Base-by-base conservation (phyloP, 345 rosid genomes). In the Sonneratia alba region DNA sequence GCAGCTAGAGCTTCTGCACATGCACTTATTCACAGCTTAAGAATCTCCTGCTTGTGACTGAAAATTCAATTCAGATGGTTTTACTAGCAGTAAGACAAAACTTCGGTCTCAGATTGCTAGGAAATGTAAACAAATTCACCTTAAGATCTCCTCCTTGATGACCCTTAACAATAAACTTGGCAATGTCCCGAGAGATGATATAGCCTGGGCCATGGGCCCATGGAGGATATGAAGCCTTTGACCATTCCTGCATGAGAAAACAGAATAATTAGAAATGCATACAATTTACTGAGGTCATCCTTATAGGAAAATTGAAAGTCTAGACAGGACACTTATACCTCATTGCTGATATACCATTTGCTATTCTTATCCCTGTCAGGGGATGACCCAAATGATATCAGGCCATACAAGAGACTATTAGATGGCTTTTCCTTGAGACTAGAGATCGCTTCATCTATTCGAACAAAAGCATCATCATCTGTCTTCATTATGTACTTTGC, bases 141-240 rank as follows among this genome's bases (percentile, higher is more conserved):
- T 70, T 74, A 59, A 93, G 96, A 76, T 86, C 85, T 79, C 89
- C 78, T 79, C 82, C 80, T 42, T 75, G 87, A 72, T 94, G 95
- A 56, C 89, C 87, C 75, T 24, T 83, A 71, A 87, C 93, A 14
- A 88, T 85, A 80, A 88, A 91, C 57, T 88, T 88, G 6, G 95
- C 97, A 24, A 94, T 81, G 79, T 94, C 92, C 7, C 78, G 83
- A 65, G 98, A 85, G 67, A 91, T 73, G 40, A 91, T 75, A 81
- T 94, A 91, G 61, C 98, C 96, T 7, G 97, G 98, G 48, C 97
- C 97, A 69, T 88, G 96, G n/a, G 98, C 97, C 98, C 97, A 91
- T 66, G 97, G 98, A n/a, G 98, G 98, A 70, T 86, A 93, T 4
- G 80, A 62, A 70, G 80, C 78, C 43, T 79, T 84, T 37, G 90